phyloP scores from a whole-genome alignment of 768 basidiomycete genomes.

The Tricholoma sp. region DNA sequence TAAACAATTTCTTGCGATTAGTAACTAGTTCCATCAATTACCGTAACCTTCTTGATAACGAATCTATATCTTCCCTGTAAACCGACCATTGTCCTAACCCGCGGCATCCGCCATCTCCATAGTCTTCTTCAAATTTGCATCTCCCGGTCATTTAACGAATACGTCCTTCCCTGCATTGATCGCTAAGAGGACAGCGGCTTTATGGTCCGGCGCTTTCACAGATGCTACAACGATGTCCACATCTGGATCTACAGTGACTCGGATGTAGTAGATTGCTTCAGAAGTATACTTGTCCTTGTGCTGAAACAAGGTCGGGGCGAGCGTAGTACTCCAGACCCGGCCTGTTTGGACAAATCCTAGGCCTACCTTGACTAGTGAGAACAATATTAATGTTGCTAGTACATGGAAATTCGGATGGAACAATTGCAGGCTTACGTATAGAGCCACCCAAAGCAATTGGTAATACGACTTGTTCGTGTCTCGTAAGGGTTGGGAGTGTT shows the following conservation, averaged over 20 bases:
- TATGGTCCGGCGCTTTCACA: conserved; percentile 28
- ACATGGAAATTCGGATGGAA: no score
- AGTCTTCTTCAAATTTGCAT: conserved; percentile 25
- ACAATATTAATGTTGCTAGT: no score
- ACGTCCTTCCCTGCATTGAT: conserved; percentile 33
- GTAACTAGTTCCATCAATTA: no score
- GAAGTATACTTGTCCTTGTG: conserved; percentile 20
- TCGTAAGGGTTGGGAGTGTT: no score
- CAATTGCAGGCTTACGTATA: no score
- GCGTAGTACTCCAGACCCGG: no score
- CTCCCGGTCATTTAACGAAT: conserved; percentile 38
- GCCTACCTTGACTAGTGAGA: no score
- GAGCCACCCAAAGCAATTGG: no score
- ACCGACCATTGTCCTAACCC: conserved; percentile 29
- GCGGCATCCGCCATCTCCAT: conserved; percentile 28
- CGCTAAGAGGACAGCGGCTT: conserved; percentile 22
- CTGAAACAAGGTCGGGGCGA: conserved; percentile 21
- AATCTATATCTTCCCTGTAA: conserved; percentile 26
- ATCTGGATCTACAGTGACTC: conserved; percentile 29
- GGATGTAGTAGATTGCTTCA: conserved; percentile 30
- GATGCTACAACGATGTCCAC: conserved; percentile 32
- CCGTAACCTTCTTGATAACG: conserved; percentile 24
- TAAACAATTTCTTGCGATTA: no score
- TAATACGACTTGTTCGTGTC: no score
- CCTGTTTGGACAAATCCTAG: no score